Conservation (phyloP, 2,329 filamentous ascomycete species). For the Biscogniauxia sp. region DNA sequence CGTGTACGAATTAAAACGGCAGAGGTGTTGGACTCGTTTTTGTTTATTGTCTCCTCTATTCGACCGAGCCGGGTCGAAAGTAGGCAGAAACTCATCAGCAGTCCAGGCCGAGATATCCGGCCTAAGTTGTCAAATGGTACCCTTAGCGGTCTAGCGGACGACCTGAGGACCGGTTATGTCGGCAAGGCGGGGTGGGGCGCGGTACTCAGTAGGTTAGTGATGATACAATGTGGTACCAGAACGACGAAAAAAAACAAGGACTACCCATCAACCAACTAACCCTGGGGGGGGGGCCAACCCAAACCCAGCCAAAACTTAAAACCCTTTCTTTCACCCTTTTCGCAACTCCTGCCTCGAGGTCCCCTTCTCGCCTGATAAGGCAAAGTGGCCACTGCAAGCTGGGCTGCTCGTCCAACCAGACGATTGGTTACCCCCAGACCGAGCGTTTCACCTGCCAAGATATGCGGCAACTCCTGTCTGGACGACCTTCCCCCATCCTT, state of each 20-base stretch:
- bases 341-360: neutral
- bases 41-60: no score
- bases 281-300: neutral
- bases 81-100: no score
- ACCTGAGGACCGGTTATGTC: neutral
- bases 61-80: no score
- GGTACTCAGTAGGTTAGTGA: neutral
- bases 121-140: neutral
- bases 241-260: no score
- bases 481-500: neutral
- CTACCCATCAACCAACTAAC: neutral
- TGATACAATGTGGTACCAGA: no score
- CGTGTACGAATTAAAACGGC: no score
- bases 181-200: neutral
- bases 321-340: neutral
- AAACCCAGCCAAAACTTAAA: neutral
- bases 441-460: conserved; percentile 9
- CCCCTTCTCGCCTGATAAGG: neutral
- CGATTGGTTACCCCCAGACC: conserved; percentile 8
- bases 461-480: conserved; percentile 11
- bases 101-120: neutral
- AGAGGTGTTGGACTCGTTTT: no score
- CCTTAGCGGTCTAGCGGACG: neutral
- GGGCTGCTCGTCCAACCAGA: neutral
- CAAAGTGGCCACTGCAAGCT: neutral